Conservation (phyloP, 2,329 filamentous ascomycete genomes). For the Periconia macrospinosa region DNA sequence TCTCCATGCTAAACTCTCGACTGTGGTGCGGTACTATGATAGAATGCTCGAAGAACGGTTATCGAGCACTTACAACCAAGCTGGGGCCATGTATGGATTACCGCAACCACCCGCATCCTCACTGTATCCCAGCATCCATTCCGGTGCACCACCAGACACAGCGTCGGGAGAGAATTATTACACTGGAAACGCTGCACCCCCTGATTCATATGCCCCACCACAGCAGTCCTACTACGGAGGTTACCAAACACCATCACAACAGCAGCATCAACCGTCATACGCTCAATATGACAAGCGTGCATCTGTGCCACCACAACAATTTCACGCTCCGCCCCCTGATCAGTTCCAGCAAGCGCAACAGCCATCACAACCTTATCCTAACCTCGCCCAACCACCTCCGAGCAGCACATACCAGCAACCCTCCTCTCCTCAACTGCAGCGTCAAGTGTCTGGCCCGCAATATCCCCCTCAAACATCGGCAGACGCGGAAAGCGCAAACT, state of each 20-base stretch:
- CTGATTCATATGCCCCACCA: conserved; percentile 52
- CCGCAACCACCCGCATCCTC: conserved; percentile 52
- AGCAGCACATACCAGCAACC: conserved; percentile 33
- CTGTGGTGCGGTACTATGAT: conserved; percentile 96
- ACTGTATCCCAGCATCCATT: conserved; percentile 70
- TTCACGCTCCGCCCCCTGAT: conserved; percentile 28
- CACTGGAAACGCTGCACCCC: conserved; percentile 61
- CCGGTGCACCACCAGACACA: conserved; percentile 24
- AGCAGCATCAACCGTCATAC: conserved; percentile 44
- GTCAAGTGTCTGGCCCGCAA: conserved; percentile 34
- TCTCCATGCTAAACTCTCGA: conserved; percentile 91
- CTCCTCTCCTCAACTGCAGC: conserved; percentile 42
- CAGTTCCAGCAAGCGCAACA: conserved; percentile 38
- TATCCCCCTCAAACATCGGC: conserved; percentile 38
- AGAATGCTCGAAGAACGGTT: conserved; percentile 95
- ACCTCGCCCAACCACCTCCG: conserved; percentile 28
- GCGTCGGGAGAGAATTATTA: conserved; percentile 80
- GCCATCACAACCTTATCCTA: conserved; percentile 40
- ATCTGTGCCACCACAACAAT: conserved; percentile 28
- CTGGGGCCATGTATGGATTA: conserved; percentile 50
- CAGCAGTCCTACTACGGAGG: conserved; percentile 61
- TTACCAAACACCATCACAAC: conserved; percentile 35
- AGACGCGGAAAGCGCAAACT: conserved; percentile 36
- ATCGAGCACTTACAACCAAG: conserved; percentile 88
- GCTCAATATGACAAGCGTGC: conserved; percentile 39